phyloP scores from a whole-genome alignment of 805 yeast species.

The Ogataea corticis region DNA sequence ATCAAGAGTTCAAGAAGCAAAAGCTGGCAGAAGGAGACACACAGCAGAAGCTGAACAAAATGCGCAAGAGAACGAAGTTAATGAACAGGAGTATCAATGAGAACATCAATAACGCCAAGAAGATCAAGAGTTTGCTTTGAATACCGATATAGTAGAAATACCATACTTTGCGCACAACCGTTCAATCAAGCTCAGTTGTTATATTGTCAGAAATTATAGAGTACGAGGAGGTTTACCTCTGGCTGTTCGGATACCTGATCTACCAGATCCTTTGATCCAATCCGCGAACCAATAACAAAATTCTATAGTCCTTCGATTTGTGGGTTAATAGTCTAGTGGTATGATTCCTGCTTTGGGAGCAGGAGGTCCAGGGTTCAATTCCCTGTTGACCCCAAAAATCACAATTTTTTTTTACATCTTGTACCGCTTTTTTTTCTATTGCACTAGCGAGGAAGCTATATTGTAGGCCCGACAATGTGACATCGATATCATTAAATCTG shows the following conservation, averaged over 20 bases:
- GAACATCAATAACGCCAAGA: constrained; percentile 14
- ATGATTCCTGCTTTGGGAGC: constrained; percentile 58
- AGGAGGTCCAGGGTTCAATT: constrained; percentile 56
- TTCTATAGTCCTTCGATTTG: background rate
- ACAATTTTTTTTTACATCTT: background rate
- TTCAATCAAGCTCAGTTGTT: too few species aligned
- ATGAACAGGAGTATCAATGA: constrained; percentile 18
- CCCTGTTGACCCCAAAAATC: constrained; percentile 39
- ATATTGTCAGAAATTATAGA: too few species aligned
- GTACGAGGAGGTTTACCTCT: too few species aligned
- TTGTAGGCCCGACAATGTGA: too few species aligned
- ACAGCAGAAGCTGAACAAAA: constrained; percentile 13
- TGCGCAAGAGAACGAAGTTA: constrained; percentile 15
- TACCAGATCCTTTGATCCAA: too few species aligned
- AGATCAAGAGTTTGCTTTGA: constrained; percentile 10
- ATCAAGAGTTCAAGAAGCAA: constrained; percentile 7
- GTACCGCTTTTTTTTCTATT: background rate
- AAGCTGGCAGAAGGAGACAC: constrained; percentile 1
- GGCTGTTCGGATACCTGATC: too few species aligned
- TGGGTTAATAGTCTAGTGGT: constrained; percentile 49
- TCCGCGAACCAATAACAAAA: too few species aligned
- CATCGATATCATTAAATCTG: background rate
- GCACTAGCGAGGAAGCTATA: too few species aligned
- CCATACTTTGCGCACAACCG: too few species aligned
- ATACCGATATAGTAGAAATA: too few species aligned